Conservation (phyloP, 2,329 filamentous ascomycete genomes). For the Phialocephala sp. region DNA sequence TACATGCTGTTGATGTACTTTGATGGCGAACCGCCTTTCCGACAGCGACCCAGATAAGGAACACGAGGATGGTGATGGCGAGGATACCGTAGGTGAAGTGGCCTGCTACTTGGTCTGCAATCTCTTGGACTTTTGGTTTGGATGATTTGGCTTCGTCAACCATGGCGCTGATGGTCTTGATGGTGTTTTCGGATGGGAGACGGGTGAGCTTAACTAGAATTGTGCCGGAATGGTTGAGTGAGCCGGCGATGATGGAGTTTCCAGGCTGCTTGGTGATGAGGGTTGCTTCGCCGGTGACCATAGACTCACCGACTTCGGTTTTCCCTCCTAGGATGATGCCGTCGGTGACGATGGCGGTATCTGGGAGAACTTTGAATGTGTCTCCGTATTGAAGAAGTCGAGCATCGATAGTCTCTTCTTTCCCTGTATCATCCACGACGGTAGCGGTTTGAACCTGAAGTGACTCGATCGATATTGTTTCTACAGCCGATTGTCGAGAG, state of each 20-base stretch:
- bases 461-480: constrained; percentile 60
- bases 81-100: constrained; percentile 74
- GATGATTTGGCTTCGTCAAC: constrained; percentile 73
- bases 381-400: constrained; percentile 75
- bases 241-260: constrained; percentile 67
- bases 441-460: constrained; percentile 64
- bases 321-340: constrained; percentile 66
- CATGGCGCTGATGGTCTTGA: constrained; percentile 70
- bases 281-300: constrained; percentile 74
- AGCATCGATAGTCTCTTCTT: constrained; percentile 61
- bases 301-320: constrained; percentile 76
- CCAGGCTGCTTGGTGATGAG: constrained; percentile 63
- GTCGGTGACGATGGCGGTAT: constrained; percentile 69
- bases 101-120: constrained; percentile 70
- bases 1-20: constrained; percentile 54
- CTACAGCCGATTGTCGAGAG: constrained; percentile 60
- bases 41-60: constrained; percentile 68
- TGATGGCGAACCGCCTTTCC: constrained; percentile 50
- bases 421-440: constrained; percentile 46
- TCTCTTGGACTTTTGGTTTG: constrained; percentile 70
- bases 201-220: constrained; percentile 63
- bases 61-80: constrained; percentile 61
- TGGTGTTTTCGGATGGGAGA: constrained; percentile 73
- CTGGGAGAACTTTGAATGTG: constrained; percentile 64
- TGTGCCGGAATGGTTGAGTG: constrained; percentile 68